These are phyloP conservation scores for Sporothrix schenckii DNA, from an alignment of 2,329 filamentous ascomycete genomes.

Conservation along the genomic window DNA sequence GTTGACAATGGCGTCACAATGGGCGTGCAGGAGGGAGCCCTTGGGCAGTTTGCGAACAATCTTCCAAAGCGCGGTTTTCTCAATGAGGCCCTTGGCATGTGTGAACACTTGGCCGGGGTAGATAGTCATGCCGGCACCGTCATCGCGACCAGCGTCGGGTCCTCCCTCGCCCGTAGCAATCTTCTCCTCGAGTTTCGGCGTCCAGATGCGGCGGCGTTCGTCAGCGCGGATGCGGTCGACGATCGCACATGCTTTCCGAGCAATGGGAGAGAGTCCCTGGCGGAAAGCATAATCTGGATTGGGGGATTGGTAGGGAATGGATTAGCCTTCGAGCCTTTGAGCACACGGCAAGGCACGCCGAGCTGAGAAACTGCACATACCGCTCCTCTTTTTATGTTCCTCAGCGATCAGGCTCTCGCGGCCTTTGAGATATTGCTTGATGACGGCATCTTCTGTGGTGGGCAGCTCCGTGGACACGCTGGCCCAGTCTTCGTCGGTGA, in stretches of 20 bases:
- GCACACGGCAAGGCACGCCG: not conserved
- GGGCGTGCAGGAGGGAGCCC: conserved; percentile 80
- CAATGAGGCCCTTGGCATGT: conserved; percentile 82
- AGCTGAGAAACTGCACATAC: conserved; percentile 51
- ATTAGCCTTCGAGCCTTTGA: not conserved
- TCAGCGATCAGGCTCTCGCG: conserved; percentile 75
- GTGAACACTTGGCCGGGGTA: conserved; percentile 94
- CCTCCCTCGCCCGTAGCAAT: conserved; percentile 61
- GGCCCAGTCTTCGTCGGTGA: conserved; percentile 60
- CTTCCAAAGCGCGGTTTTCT: conserved; percentile 79
- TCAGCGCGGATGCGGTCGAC: conserved; percentile 77
- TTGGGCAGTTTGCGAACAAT: conserved; percentile 89
- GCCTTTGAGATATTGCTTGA: conserved; percentile 78
- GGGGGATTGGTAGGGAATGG: not conserved
- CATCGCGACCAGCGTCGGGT: conserved; percentile 45
- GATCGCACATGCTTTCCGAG: conserved; percentile 74
- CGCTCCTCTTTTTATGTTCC: conserved; percentile 81
- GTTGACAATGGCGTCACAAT: conserved; percentile 89
- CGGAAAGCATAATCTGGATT: conserved; percentile 68
- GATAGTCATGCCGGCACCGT: conserved; percentile 45
- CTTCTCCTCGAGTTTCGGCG: conserved; percentile 68
- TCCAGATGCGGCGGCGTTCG: conserved; percentile 79
- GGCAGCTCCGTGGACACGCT: conserved; percentile 62
- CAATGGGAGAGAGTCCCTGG: conserved; percentile 75
- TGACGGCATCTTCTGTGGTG: conserved; percentile 67